Base-by-base conservation (phyloP, 2,329 filamentous ascomycete genomes). In the Emydomyces testavorans region DNA sequence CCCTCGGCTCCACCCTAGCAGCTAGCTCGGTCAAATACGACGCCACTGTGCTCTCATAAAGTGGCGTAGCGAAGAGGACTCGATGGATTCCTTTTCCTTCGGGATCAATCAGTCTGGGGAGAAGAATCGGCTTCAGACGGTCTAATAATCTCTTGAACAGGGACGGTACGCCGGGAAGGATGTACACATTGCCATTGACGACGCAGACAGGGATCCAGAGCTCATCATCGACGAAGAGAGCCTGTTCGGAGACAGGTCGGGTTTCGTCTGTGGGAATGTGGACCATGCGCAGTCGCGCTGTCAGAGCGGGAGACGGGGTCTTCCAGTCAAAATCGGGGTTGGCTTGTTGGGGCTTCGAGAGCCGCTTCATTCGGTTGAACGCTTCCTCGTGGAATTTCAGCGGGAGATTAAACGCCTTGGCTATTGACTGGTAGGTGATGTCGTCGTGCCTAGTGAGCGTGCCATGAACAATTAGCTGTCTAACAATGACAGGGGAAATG, bases 381-480 rank as follows among this genome's bases (percentile, higher is more conserved):
- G 89, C 82, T 50, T 79, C 77, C 36, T 85, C 70, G 70, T 96
- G 86, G 23, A 94, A 75, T 56, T 81, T 76, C 15, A 96, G 71
- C 11, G 81, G 77, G 6, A 95, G 73, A 36, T 72, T 69, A 64
- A 95, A 96, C 6, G 89, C 92, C 63, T 87, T 88, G 54, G 86
- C 89, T 63, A 98, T 93, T 32, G 87, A 90, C 61, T 85, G 75
- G 69, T 98, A 98, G 21, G 92, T 96, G 57, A 96, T 96, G 63
- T 98, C 92, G 66, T 98, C 92, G 71, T 96, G 90, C 48, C 86
- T 93, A 57, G 35, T 24, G n/a, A 18, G 20, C 2, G 15, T 5
- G 3, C 10, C 5, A 31, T 32, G 2, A n/a, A n/a, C n/a, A n/a
- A n/a, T 42, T 10, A 42, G 26, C 26, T n/a, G 8, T n/a, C 24